Conservation (phyloP, 2,329 filamentous ascomycete species). For the Cadophora malorum region DNA sequence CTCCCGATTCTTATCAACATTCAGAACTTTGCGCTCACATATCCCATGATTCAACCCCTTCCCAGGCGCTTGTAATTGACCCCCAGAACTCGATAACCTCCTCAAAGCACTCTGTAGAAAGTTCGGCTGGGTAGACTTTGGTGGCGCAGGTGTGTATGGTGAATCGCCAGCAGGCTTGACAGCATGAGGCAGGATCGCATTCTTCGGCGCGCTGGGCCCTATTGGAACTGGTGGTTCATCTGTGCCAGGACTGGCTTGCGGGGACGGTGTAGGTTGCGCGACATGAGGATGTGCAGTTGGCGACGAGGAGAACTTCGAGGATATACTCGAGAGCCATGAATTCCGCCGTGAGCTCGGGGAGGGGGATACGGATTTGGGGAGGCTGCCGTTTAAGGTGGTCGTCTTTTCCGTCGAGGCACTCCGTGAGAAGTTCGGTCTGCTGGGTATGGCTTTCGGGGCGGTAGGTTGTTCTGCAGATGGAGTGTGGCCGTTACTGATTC, state of each 20-base stretch:
- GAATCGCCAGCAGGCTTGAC: constrained; percentile 63
- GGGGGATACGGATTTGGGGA: constrained; percentile 36
- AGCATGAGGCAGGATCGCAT: constrained; percentile 65
- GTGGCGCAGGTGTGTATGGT: constrained; percentile 77
- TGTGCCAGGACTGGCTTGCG: constrained; percentile 25
- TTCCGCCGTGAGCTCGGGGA: constrained; percentile 56
- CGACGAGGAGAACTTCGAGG: constrained; percentile 83
- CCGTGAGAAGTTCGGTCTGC: constrained; percentile 38
- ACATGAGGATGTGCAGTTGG: constrained; percentile 40
- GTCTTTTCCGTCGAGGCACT: constrained; percentile 40
- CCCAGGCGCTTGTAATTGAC: constrained; percentile 44
- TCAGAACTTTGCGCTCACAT: constrained; percentile 82
- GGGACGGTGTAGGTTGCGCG: constrained; percentile 28
- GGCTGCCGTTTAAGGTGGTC: constrained; percentile 35
- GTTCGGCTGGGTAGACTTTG: constrained; percentile 70
- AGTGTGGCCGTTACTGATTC: constrained; percentile 10
- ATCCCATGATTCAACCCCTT: constrained; percentile 68
- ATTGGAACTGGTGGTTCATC: constrained; percentile 46
- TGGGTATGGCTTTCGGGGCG: constrained; percentile 37
- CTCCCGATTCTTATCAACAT: constrained; percentile 81
- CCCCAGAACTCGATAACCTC: constrained; percentile 75
- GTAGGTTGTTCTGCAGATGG: constrained; percentile 26
- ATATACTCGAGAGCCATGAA: constrained; percentile 94
- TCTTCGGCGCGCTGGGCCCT: constrained; percentile 53
- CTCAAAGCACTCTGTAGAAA: constrained; percentile 84